Conservation (phyloP, 352 stramenopile species). For the Blastocystis sp. region DNA sequence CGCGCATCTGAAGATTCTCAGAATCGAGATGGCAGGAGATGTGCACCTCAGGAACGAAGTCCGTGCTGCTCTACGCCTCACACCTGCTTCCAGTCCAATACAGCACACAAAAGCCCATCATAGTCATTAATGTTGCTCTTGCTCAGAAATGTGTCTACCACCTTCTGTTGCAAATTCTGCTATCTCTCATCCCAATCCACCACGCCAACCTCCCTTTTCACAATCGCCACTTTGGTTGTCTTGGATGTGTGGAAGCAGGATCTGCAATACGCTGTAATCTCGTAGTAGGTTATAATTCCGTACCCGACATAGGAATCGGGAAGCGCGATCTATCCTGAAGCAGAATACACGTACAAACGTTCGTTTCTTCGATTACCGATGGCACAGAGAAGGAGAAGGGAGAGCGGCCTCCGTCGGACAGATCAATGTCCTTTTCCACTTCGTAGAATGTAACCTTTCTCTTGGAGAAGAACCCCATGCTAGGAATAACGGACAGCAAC, state of each 20-base stretch:
- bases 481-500: neutral
- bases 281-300: conserved; percentile 1
- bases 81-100: neutral
- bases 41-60: conserved; percentile 60
- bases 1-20: neutral
- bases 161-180: neutral
- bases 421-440: neutral
- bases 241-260: neutral
- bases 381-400: conserved; percentile 3
- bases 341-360: neutral
- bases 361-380: neutral
- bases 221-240: neutral
- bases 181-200: neutral
- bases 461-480: conserved; percentile 9
- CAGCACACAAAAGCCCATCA: conserved; percentile 46
- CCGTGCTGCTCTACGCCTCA: conserved; percentile 8
- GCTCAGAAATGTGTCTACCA: conserved; percentile 7
- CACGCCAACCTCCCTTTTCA: neutral
- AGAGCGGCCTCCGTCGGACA: neutral
- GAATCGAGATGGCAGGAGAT: conserved; percentile 27
- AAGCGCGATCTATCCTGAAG: conserved; percentile 2
- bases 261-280: neutral
- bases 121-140: conserved; percentile 66
- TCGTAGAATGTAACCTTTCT: conserved; percentile 11
- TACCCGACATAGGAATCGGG: conserved; percentile 20